These are phyloP conservation scores for Apiospora saccharicola DNA, from an alignment of 2,329 filamentous ascomycete genomes.

Conservation along the genomic window DNA sequence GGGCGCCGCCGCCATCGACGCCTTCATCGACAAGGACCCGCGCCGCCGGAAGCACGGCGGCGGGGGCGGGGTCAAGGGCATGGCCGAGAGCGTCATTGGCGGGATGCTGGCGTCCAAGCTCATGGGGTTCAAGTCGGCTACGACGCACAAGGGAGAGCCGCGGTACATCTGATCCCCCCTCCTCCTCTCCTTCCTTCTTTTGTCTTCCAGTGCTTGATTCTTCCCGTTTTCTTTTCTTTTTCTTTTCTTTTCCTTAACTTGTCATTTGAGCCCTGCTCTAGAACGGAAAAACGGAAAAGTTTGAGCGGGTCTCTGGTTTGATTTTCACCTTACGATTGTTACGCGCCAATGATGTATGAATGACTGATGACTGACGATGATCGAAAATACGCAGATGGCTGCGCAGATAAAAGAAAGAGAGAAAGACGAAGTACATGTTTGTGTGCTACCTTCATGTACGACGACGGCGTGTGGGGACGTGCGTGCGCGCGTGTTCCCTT, in stretches of 20 bases:
- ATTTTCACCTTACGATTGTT: neutral
- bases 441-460: neutral
- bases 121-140: conserved; percentile 37
- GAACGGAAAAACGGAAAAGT: neutral
- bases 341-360: neutral
- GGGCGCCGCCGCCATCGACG: conserved; percentile 57
- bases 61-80: conserved; percentile 38
- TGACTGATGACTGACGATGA: conserved; percentile 9
- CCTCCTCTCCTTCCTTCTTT: neutral
- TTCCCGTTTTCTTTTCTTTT: neutral
- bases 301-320: neutral
- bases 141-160: conserved; percentile 30
- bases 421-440: neutral
- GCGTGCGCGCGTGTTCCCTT: neutral
- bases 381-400: neutral
- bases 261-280: neutral
- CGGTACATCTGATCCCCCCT: conserved; percentile 26
- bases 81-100: conserved; percentile 41
- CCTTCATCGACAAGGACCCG: conserved; percentile 48
- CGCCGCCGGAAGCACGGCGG: conserved; percentile 29
- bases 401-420: neutral
- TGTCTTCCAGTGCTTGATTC: neutral
- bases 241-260: neutral
- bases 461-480: neutral
- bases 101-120: conserved; percentile 41